Conservation (phyloP, 2,329 filamentous ascomycete genomes). For the Xylariaceae sp. region DNA sequence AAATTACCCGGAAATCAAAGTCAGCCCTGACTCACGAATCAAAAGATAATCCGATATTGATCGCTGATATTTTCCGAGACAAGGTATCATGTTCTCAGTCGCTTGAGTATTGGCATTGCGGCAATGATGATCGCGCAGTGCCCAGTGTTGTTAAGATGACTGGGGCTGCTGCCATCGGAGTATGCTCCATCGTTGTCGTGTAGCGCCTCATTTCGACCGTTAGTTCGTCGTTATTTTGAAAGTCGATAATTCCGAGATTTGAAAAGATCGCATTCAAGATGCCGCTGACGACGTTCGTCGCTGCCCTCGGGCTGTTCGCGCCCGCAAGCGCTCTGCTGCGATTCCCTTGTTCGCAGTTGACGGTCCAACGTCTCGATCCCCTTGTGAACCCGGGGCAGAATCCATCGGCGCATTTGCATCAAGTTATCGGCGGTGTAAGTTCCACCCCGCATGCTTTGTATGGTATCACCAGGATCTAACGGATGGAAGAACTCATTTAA, state of each 20-base stretch:
- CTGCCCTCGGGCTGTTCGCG: conserved; percentile 13
- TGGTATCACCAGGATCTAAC: conserved; percentile 5
- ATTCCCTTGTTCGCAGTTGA: conserved; percentile 27
- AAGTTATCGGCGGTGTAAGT: conserved; percentile 50
- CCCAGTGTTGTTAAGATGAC: not conserved
- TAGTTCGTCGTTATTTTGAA: not conserved
- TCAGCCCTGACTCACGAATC: conserved; percentile 22
- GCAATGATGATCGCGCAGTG: conserved; percentile 16
- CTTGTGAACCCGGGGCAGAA: conserved; percentile 42
- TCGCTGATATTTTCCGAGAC: conserved; percentile 20
- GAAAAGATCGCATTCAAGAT: conserved; percentile 1
- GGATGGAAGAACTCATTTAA: conserved; percentile 41
- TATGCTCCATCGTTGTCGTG: not conserved
- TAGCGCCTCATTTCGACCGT: not conserved
- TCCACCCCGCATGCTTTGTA: not conserved
- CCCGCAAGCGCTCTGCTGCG: conserved; percentile 24
- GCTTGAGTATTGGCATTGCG: conserved; percentile 13
- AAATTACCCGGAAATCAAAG: conserved; percentile 30
- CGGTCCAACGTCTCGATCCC: conserved; percentile 35
- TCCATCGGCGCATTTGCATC: conserved; percentile 55
- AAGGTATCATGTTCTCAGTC: conserved; percentile 13
- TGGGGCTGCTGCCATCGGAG: conserved; percentile 11
- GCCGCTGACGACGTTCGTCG: conserved; percentile 10
- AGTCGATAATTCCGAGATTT: not conserved
- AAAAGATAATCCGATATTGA: conserved; percentile 26